Evolutionary conservation across 208 protist genomes (phyloP).

Genomic region (Leishmania arabica): DNA sequence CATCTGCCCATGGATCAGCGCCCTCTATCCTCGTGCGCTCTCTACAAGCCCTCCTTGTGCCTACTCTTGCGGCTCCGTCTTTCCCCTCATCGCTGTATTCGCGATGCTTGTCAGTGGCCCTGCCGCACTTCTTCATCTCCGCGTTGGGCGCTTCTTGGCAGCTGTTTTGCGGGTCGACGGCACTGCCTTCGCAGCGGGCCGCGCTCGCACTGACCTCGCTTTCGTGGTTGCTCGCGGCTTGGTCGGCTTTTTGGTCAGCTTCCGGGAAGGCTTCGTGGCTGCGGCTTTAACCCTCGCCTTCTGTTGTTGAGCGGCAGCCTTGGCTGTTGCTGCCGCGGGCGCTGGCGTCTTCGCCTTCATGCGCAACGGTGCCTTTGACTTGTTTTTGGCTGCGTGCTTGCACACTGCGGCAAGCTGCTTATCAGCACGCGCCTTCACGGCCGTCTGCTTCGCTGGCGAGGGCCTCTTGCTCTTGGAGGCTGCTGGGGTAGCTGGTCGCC

Average conservation of each 20-base stretch:
- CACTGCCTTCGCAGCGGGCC: background rate
- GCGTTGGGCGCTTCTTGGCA: background rate
- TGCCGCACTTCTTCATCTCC: background rate
- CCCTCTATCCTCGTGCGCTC: background rate
- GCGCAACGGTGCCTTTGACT: background rate
- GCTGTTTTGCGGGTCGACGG: constrained; percentile 9
- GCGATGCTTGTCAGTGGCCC: background rate
- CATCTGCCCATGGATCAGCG: background rate
- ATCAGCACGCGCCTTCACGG: background rate
- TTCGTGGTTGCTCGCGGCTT: background rate
- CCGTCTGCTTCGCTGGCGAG: constrained; percentile 16
- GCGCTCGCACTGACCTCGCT: background rate
- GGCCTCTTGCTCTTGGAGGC: constrained; percentile 3
- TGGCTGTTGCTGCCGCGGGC: background rate
- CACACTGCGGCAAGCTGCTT: background rate
- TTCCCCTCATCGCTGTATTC: background rate
- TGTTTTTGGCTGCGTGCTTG: background rate
- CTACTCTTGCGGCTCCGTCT: background rate
- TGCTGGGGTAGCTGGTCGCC: background rate
- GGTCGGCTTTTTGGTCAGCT: background rate
- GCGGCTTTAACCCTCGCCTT: background rate
- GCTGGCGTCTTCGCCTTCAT: background rate
- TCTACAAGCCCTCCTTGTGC: background rate
- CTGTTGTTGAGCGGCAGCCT: background rate
- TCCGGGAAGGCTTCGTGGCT: background rate